These are phyloP conservation scores for Byssoonygena ceratinophila DNA, from an alignment of 2,329 filamentous ascomycete genomes.

Conservation along the genomic window DNA sequence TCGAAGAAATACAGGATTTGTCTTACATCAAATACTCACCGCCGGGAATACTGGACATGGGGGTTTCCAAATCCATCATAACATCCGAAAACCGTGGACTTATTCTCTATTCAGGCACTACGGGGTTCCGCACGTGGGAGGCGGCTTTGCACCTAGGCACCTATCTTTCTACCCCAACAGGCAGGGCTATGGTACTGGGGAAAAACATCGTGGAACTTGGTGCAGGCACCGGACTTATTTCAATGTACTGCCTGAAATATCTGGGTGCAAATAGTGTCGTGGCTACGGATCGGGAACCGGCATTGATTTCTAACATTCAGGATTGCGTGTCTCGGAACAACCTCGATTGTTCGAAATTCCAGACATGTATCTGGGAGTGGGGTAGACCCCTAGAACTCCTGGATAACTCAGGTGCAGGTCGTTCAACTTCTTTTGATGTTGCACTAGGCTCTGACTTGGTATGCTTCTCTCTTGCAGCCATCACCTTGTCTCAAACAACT, in stretches of 20 bases:
- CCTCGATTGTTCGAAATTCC: slow-evolving; percentile 19
- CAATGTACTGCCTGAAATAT: slow-evolving; percentile 52
- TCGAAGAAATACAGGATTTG: slow-evolving; percentile 57
- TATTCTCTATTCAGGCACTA: slow-evolving; percentile 50
- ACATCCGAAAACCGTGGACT: slow-evolving; percentile 46
- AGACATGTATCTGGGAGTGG: slow-evolving; percentile 36
- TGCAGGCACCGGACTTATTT: slow-evolving; percentile 56
- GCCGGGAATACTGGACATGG: slow-evolving; percentile 19
- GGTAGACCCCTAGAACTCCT: slow-evolving; percentile 24
- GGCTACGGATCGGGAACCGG: slow-evolving; percentile 51
- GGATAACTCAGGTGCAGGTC: background rate
- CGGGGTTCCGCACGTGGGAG: slow-evolving; percentile 60
- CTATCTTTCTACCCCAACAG: slow-evolving; percentile 43
- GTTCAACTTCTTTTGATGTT: slow-evolving; percentile 23
- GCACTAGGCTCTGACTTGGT: slow-evolving; percentile 36
- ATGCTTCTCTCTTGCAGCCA: slow-evolving; percentile 14
- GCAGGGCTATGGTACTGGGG: slow-evolving; percentile 38
- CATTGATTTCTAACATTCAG: slow-evolving; percentile 32
- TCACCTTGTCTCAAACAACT: background rate
- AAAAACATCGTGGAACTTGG: slow-evolving; percentile 55
- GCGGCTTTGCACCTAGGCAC: slow-evolving; percentile 54
- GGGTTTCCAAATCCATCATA: slow-evolving; percentile 22
- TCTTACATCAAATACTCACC: slow-evolving; percentile 62
- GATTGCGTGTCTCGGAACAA: slow-evolving; percentile 30
- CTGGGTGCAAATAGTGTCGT: slow-evolving; percentile 46